Conservation (phyloP, 306 rosid species). For the Cicer cuneatum region DNA sequence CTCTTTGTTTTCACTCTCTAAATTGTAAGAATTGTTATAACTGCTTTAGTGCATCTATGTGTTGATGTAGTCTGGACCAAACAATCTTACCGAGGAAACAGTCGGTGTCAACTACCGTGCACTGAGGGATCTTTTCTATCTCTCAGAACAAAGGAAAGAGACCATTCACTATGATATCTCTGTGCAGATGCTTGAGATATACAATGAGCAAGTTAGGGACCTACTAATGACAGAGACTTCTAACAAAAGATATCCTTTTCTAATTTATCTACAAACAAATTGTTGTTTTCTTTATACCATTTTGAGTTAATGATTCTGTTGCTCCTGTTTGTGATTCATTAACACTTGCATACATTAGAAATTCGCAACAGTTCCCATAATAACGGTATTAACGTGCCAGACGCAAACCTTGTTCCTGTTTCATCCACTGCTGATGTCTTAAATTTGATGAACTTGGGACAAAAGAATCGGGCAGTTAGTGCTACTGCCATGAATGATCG, state of each 20-base stretch:
- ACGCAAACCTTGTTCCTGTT: conserved; percentile 81
- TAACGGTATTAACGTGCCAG: conserved; percentile 90
- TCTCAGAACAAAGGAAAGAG: conserved; percentile 64
- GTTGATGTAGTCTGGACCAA: conserved; percentile 77
- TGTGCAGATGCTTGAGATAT: conserved; percentile 62
- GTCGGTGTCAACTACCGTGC: conserved; percentile 91
- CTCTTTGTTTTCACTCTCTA: not conserved
- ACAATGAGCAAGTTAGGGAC: conserved; percentile 62
- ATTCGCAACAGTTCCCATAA: conserved; percentile 79
- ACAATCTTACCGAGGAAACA: conserved; percentile 72
- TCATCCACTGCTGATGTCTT: conserved; percentile 79
- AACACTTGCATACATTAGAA: conserved; percentile 67
- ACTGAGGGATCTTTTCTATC: conserved; percentile 72
- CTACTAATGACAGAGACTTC: conserved; percentile 58
- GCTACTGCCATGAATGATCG: conserved; percentile 92
- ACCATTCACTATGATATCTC: conserved; percentile 47
- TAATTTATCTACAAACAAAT: not conserved
- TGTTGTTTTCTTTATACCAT: conserved; percentile 13
- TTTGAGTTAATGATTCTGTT: conserved; percentile 30
- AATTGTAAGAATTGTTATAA: conserved; percentile 30
- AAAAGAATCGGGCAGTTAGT: conserved; percentile 80
- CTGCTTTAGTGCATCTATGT: conserved; percentile 31
- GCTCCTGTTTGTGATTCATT: conserved; percentile 45
- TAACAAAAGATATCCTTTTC: conserved; percentile 88
- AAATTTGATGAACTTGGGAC: conserved; percentile 82